Base-by-base conservation (phyloP, 805 yeast genomes). In the Saccharomycopsis fibuligera region DNA sequence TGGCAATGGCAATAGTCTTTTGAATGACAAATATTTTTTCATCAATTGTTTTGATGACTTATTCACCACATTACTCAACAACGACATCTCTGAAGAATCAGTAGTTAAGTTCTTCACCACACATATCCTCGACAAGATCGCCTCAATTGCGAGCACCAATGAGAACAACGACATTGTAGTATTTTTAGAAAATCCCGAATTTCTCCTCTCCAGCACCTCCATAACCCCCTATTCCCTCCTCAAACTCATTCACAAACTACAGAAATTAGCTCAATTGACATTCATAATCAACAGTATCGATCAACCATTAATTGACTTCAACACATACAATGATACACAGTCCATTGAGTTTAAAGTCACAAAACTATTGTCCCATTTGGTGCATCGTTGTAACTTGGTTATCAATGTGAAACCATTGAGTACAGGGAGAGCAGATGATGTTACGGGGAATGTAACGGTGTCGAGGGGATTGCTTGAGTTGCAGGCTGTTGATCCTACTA, bases 351-450 rank as follows among this genome's bases (percentile, higher is more conserved):
- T 14, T 12, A 49, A 52, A 33, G 6, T 45, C 23, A 52, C 50
- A 10, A 27, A 43, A 25, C 38, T 45, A n/a, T 45, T 37, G n/a
- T 41, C 53, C 1, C 27, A 31, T n/a, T 21, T 49, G 29, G 22
- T 39, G 9, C 50, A 48, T 24, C 17, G 37, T 31, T 29, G 35
- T n/a, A 22, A 42, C 23, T 12, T 49, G 8, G 39, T 40, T 16
- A n/a, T 52, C 4, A 52, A 40, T 22, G 40, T 52, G 19, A 52
- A 43, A 41, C 56, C 56, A 8, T 44, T 53, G 9, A 38, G 43
- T 17, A 53, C 56, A 8, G 56, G 56, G 3, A n/a, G 48, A 23
- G 54, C 56, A 6, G 41, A 33, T n/a, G 56, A 51, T 19, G 35
- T 54, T 17, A 40, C 50, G n/a, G 55, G 56, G 5, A 48, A 40